Conservation (phyloP, 2,329 filamentous ascomycete species). For the Calonectria pauciramosa region DNA sequence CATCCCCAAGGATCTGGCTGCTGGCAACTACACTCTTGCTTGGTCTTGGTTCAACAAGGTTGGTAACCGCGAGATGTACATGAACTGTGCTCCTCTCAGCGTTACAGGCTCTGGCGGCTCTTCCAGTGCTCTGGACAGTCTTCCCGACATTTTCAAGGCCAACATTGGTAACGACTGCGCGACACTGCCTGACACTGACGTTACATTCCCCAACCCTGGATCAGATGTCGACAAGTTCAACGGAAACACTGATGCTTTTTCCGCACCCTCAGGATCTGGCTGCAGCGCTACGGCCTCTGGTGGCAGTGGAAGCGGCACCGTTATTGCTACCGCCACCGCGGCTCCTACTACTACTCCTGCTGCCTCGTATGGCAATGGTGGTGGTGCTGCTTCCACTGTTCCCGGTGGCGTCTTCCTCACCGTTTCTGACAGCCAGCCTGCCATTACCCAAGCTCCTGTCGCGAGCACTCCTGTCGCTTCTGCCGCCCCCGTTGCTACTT, state of each 20-base stretch:
- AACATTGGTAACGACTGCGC: constrained; percentile 72
- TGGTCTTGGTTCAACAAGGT: constrained; percentile 97
- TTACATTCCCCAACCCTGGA: constrained; percentile 75
- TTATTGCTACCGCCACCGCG: constrained; percentile 7
- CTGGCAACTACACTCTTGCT: constrained; percentile 84
- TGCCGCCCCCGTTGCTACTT: constrained; percentile 35
- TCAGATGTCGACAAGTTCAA: constrained; percentile 64
- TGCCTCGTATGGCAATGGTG: constrained; percentile 17
- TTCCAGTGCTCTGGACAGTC: constrained; percentile 67
- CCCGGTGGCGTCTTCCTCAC: constrained; percentile 60
- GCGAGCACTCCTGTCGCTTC: constrained; percentile 30
- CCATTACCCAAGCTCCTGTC: constrained; percentile 39
- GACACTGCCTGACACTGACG: constrained; percentile 63
- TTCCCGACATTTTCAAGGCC: constrained; percentile 80
- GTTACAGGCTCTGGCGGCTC: constrained; percentile 69
- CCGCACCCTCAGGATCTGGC: constrained; percentile 44
- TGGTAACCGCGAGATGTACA: constrained; percentile 97
- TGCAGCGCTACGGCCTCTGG: constrained; percentile 55
- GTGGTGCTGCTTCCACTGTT: constrained; percentile 23
- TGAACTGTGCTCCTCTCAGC: constrained; percentile 88
- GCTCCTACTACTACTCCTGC: constrained; percentile 36
- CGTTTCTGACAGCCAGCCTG: constrained; percentile 35
- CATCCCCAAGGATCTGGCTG: constrained; percentile 78
- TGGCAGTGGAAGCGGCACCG: constrained; percentile 47
- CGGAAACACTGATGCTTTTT: constrained; percentile 52